Evolutionary conservation across 1,139 yeast genomes (phyloP), one percentile per base, ranked within the genome.

Genomic region (Wickerhamomyces sp.): DNA sequence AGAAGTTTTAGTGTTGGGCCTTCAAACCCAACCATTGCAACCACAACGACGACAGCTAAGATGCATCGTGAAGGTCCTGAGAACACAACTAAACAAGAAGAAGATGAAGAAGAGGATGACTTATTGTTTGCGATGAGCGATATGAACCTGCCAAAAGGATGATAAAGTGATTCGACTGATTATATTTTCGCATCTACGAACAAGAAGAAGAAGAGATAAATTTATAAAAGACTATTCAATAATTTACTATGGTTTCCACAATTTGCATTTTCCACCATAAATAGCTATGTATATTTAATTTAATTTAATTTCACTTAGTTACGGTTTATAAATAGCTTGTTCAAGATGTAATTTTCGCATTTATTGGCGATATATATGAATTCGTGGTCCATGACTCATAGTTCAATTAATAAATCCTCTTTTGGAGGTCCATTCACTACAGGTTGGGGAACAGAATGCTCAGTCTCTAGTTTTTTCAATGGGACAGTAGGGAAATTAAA

Each of bases 81-180:
- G 55, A 45, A 54, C 54, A 12, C 68, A 61, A n/a, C 30, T 20
- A 37, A 43, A 24, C 63, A 16, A 49, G 63, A 26, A 40, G 45
- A 50, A n/a, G 78, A 74, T 27, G 82, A 78, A 29, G 88, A 82
- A 33, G 94, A 85, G 46, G 95, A 86, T 47, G 96, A 86, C 45
- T 65, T 88, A 53, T 65, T 88, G 41, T 88, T 88, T 61, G 83
- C 94, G 24, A 86, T 88, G 95, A 87, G 95, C 58, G 96, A 87
- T 55, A 85, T 85, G 92, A 80, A 82, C 44, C 33, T 61, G 17
- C 41, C 54, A n/a, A 53, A 46, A 28, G 22, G 36, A 42, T 21
- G 20, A 22, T 14, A 8, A 27, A 8, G 10, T 21, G 24, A 21
- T 21, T 21, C 24, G 24, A 21, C 10, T 21, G 10, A 21, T 21